Base-by-base conservation (phyloP, 306 rosid species). In the Delonix regia region DNA sequence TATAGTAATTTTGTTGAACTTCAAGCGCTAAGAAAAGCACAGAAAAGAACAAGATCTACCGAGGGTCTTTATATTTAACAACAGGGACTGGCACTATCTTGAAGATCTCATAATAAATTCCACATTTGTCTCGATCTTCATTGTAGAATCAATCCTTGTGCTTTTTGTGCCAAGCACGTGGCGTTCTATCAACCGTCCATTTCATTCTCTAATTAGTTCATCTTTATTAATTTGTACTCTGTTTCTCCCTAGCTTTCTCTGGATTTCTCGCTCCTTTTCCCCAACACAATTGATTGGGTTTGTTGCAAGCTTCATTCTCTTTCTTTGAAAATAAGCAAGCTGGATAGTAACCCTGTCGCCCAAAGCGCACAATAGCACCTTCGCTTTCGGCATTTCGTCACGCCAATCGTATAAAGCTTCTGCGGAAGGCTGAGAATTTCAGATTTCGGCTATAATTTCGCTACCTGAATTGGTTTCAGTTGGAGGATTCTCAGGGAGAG, bases 281-380 rank as follows among this genome's bases (percentile, higher is more conserved):
- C 38, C 51, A 60, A 30, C 47, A 42, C 56, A 19, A 67, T 53
- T 21, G 67, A 75, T 76, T 33, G 70, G 28, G 44, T 55, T 51
- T 44, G 65, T 67, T 44, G 41, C 18, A 22, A 41, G 49, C 44
- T 39, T 30, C 15, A 8, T 12, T 34, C 69, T 18, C 30, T 41
- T 77, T 69, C 89, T 80, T 84, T 47, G 59, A 15, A 36, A 75
- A 53, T 47, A 82, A 70, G 68, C 75, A 70, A 70, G 5, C 56
- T 25, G 44, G 1, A 1, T 2, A 7, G 56, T 63, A 69, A 64
- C 74, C 22, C 36, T 27, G 14, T 38, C 16, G 22, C 49, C 44
- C 51, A 49, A 62, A 22, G 86, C 77, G 80, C 80, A 71, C 70
- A 62, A 64, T 78, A 79, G 84, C 77, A 10, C 15, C 33, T 25